phyloP scores from a whole-genome alignment of 768 basidiomycete genomes.

The Trametopsis cervina region DNA sequence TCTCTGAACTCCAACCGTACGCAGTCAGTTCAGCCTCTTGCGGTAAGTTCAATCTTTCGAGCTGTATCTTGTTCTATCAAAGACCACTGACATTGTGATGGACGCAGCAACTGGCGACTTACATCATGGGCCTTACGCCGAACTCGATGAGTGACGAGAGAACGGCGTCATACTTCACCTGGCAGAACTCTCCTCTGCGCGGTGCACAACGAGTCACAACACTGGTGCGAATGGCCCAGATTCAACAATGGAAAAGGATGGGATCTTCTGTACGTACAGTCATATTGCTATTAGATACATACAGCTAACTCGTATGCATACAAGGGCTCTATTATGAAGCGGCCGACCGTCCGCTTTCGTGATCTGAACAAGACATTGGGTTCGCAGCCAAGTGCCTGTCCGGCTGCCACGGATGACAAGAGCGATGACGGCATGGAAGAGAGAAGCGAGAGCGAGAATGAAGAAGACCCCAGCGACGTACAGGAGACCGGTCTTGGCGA shows the following conservation, averaged over 20 bases:
- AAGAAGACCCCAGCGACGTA: no score
- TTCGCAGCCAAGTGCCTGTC: no score
- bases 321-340: background rate
- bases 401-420: no score
- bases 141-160: background rate
- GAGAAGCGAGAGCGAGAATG: no score
- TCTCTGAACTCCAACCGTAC: background rate
- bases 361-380: background rate
- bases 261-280: background rate
- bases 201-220: background rate
- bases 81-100: no score
- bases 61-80: background rate
- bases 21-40: background rate
- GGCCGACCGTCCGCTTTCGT: background rate
- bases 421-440: no score
- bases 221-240: background rate
- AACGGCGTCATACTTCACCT: background rate
- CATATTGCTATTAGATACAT: no score
- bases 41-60: background rate
- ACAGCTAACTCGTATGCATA: background rate
- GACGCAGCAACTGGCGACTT: background rate
- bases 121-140: background rate
- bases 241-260: background rate
- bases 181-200: background rate
- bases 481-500: no score